Conservation (phyloP, 768 basidiomycete genomes). For the Leucosporidium creatinivorum region DNA sequence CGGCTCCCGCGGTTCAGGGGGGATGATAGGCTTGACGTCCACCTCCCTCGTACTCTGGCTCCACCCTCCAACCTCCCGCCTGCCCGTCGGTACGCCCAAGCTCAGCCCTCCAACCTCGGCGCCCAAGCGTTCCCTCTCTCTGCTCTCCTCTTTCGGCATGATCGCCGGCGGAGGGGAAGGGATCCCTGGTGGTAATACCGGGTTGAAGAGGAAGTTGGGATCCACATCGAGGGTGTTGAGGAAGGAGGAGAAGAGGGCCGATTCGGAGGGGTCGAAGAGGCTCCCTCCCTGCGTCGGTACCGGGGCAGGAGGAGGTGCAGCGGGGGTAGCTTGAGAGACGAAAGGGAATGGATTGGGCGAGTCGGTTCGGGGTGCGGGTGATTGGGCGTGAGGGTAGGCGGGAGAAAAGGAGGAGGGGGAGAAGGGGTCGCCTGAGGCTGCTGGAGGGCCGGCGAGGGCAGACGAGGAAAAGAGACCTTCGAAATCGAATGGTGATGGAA, state of each 20-base stretch:
- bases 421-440: background rate
- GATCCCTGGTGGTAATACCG: slow-evolving; percentile 29
- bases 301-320: slow-evolving; percentile 3
- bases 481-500: background rate
- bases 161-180: slow-evolving; percentile 14
- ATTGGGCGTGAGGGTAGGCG: background rate
- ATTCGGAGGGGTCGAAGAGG: slow-evolving; percentile 22
- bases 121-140: slow-evolving; percentile 21
- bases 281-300: too few species aligned
- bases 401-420: background rate
- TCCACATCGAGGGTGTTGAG: slow-evolving; percentile 24
- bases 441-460: background rate
- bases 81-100: background rate
- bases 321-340: slow-evolving; percentile 2
- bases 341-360: background rate
- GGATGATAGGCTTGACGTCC: too few species aligned
- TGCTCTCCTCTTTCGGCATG: background rate
- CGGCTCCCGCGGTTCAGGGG: background rate
- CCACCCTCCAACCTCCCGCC: background rate
- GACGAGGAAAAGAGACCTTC: slow-evolving; percentile 7
- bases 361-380: background rate
- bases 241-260: slow-evolving; percentile 22
- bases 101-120: slow-evolving; percentile 4
- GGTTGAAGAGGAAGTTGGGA: slow-evolving; percentile 28
- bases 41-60: too few species aligned